A percentile compares a stretch with the other conserved stretches of the same genome.
Evolutionary conservation across 192 early-diverging fungal genomes (phyloP).

Genomic region (Backusella mclennaniae): DNA sequence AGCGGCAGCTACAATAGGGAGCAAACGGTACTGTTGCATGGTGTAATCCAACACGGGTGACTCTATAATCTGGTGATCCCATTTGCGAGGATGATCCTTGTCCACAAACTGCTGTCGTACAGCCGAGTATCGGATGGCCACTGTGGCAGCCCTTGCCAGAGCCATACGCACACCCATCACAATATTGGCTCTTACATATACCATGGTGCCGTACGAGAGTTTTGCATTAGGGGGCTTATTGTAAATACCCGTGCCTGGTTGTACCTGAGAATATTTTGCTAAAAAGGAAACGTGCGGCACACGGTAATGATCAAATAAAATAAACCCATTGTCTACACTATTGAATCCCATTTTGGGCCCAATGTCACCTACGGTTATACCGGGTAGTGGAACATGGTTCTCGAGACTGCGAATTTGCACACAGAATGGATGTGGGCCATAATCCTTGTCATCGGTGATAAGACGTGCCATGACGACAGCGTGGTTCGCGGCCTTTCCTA

Average conservation of each 20-base stretch:
- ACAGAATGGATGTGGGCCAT: slow-evolving; percentile 76
- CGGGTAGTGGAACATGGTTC: slow-evolving; percentile 69
- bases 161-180: slow-evolving; percentile 57
- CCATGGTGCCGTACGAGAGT: slow-evolving; percentile 86
- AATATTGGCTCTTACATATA: slow-evolving; percentile 74
- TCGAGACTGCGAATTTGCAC: slow-evolving; percentile 77
- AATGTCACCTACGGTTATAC: slow-evolving; percentile 82
- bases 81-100: slow-evolving; percentile 47
- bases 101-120: slow-evolving; percentile 72
- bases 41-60: slow-evolving; percentile 74
- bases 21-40: slow-evolving; percentile 74
- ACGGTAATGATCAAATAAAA: slow-evolving; percentile 78
- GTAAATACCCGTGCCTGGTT: slow-evolving; percentile 64
- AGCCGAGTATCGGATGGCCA: slow-evolving; percentile 69
- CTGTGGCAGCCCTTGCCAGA: slow-evolving; percentile 69
- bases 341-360: slow-evolving; percentile 89
- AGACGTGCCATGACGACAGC: slow-evolving; percentile 85
- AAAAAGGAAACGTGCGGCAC: slow-evolving; percentile 78
- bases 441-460: slow-evolving; percentile 68
- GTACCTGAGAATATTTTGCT: slow-evolving; percentile 70
- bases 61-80: slow-evolving; percentile 48
- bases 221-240: slow-evolving; percentile 74
- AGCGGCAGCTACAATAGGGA: slow-evolving; percentile 69
- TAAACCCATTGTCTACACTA: slow-evolving; percentile 81
- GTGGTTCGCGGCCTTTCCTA: slow-evolving; percentile 61